phyloP scores from a whole-genome alignment of 345 rosid species.

The Citrus trifoliata region DNA sequence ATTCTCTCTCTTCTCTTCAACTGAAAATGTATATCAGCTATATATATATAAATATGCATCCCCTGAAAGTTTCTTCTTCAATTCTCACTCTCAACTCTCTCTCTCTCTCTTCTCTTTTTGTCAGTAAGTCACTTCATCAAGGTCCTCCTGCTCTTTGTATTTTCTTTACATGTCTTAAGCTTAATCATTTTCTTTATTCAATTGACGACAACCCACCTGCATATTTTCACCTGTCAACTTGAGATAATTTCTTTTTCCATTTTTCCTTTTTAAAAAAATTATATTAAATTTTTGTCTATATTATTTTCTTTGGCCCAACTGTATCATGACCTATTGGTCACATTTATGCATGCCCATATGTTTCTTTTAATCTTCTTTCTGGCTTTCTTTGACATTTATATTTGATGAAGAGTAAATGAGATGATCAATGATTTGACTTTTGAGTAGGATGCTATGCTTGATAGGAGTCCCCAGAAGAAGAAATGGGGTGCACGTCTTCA shows the following conservation, averaged over 20 bases:
- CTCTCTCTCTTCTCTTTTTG: conserved; percentile 10
- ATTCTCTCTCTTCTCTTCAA: conserved; percentile 19
- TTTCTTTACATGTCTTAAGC: not conserved
- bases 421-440: conserved; percentile 9
- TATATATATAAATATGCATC: not conserved
- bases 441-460: conserved; percentile 38
- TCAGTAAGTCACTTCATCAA: conserved; percentile 19
- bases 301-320: not conserved
- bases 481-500: conserved; percentile 81
- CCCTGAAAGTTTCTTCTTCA: conserved; percentile 26
- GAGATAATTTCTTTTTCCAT: not conserved
- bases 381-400: not conserved
- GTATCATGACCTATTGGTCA: not conserved
- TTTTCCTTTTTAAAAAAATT: not conserved
- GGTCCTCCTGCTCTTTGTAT: not conserved
- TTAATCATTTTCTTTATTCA: not conserved
- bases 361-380: not conserved
- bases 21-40: not conserved
- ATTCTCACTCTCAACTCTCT: no score
- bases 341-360: conserved; percentile 9
- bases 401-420: not conserved
- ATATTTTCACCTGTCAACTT: not conserved
- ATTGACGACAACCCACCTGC: not conserved
- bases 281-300: not conserved
- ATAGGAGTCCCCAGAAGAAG: conserved; percentile 22